Conservation (phyloP, 2,329 filamentous ascomycete species). For the Lachnellula cervina region DNA sequence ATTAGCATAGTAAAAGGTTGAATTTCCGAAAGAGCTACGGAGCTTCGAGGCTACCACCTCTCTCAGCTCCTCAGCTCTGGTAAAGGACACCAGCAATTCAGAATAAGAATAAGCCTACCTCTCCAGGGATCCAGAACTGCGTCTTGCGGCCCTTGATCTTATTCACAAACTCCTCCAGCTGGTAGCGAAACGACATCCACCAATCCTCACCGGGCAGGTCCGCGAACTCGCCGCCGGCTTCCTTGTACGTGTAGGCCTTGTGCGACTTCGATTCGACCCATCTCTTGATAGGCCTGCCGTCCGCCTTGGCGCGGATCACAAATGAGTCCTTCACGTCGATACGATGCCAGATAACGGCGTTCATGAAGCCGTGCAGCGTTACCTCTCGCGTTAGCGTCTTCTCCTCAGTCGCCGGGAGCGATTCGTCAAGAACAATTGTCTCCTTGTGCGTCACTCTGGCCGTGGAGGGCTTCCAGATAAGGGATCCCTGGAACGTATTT, state of each 20-base stretch:
- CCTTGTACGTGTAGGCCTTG: constrained; percentile 13
- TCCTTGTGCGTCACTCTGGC: constrained; percentile 41
- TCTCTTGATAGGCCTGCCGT: constrained; percentile 5
- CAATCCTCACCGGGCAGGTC: constrained; percentile 22
- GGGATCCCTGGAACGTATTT: constrained; percentile 19
- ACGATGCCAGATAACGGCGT: constrained; percentile 11
- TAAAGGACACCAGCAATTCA: no score
- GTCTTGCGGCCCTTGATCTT: constrained; percentile 32
- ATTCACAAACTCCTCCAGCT: constrained; percentile 46
- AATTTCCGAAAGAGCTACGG: no score
- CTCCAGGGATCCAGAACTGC: constrained; percentile 33
- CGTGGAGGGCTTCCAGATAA: constrained; percentile 12
- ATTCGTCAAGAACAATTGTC: constrained; percentile 43
- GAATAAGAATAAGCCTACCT: no score
- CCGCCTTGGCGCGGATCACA: constrained; percentile 3
- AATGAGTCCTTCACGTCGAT: constrained; percentile 12
- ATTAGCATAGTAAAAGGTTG: no score
- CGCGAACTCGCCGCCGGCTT: constrained; percentile 8
- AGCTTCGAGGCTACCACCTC: no score
- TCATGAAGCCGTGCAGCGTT: constrained; percentile 5
- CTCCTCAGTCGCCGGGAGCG: constrained; percentile 34
- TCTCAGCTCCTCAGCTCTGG: no score
- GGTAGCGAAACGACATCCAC: constrained; percentile 37
- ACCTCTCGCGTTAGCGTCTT: constrained; percentile 6
- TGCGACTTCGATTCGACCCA: constrained; percentile 8